Conservation (phyloP, 352 stramenopile species). For the Phytophthora colocasiae region DNA sequence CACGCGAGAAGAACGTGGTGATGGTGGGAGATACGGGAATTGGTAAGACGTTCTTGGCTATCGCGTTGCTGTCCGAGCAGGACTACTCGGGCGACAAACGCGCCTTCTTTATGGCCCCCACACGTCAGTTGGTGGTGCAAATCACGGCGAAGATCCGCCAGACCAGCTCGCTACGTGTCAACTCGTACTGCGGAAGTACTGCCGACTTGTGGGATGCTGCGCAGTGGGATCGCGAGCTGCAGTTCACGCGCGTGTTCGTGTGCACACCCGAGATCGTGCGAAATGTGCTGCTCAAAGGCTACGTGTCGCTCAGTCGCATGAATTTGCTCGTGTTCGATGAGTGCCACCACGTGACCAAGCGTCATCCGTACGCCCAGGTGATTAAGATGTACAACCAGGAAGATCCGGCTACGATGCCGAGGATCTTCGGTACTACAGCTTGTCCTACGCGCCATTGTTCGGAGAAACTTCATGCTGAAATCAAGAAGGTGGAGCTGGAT, state of each 20-base stretch:
- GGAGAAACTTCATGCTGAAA: slow-evolving; percentile 67
- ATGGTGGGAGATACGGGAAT: slow-evolving; percentile 88
- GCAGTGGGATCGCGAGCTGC: slow-evolving; percentile 69
- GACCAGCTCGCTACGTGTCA: slow-evolving; percentile 63
- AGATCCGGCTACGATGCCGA: slow-evolving; percentile 45
- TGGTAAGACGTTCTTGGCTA: slow-evolving; percentile 87
- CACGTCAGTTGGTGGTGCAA: slow-evolving; percentile 81
- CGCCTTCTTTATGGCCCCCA: slow-evolving; percentile 85
- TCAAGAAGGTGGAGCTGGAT: slow-evolving; percentile 77
- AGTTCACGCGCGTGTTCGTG: slow-evolving; percentile 76
- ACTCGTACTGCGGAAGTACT: slow-evolving; percentile 58
- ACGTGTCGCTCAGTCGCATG: slow-evolving; percentile 77
- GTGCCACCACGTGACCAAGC: slow-evolving; percentile 91
- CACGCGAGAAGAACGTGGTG: slow-evolving; percentile 79
- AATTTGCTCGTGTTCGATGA: slow-evolving; percentile 92
- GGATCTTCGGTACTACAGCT: slow-evolving; percentile 89
- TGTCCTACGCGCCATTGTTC: slow-evolving; percentile 78
- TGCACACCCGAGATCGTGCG: slow-evolving; percentile 89
- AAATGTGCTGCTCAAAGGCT: slow-evolving; percentile 86
- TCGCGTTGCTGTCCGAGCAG: slow-evolving; percentile 76
- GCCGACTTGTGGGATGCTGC: slow-evolving; percentile 68
- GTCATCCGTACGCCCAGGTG: slow-evolving; percentile 89
- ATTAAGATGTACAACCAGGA: slow-evolving; percentile 83
- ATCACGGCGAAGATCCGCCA: slow-evolving; percentile 79
- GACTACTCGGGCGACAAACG: slow-evolving; percentile 71